Evolutionary conservation across 1,284 basidiomycete genomes (phyloP).

Genomic region (Leucocoprinus gongylophorus): DNA sequence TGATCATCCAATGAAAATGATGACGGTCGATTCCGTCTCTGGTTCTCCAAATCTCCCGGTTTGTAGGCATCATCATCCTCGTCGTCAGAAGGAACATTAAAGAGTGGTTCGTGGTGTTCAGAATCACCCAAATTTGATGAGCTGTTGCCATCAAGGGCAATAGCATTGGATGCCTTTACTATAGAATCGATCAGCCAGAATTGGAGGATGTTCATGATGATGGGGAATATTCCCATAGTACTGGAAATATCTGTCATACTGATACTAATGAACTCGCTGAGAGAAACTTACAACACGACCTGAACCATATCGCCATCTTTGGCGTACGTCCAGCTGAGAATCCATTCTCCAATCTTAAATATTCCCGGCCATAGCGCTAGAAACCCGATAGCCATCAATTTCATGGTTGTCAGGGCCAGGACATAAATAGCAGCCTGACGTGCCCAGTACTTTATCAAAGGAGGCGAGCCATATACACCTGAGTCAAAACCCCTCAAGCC

Average conservation of each 20-base stretch:
- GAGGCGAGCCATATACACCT: constrained; percentile 83
- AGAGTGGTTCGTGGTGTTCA: constrained; percentile 54
- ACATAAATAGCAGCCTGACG: constrained; percentile 87
- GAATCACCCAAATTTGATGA: constrained; percentile 28
- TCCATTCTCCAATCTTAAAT: constrained; percentile 71
- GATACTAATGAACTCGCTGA: neutral
- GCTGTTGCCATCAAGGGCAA: constrained; percentile 34
- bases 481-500: constrained; percentile 74
- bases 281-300: constrained; percentile 67
- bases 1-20: constrained; percentile 24
- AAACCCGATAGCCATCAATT: constrained; percentile 73
- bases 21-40: constrained; percentile 30
- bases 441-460: constrained; percentile 66
- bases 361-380: constrained; percentile 69
- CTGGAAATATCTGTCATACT: constrained; percentile 31
- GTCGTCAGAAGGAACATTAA: constrained; percentile 41
- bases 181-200: constrained; percentile 88
- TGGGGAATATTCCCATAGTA: constrained; percentile 90
- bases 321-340: constrained; percentile 73
- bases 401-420: constrained; percentile 82
- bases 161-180: constrained; percentile 57
- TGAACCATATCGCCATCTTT: constrained; percentile 57
- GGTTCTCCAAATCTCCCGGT: constrained; percentile 42
- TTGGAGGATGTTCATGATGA: constrained; percentile 88
- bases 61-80: constrained; percentile 42